These are phyloP conservation scores for Penicillium sp. DNA, from an alignment of 2,329 filamentous ascomycete species.

Conservation along the genomic window DNA sequence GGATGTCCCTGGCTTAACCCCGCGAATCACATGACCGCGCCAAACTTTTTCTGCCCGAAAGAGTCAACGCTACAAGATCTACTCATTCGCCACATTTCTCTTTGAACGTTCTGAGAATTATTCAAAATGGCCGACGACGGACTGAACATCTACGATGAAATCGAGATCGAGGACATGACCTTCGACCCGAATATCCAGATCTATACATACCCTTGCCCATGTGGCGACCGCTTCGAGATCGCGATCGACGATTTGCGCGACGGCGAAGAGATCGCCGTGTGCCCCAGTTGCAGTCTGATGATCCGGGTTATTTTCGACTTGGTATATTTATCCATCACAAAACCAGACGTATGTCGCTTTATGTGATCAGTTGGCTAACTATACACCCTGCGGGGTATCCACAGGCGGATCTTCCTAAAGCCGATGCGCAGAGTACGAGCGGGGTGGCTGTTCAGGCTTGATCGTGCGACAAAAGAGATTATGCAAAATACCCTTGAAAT, in stretches of 20 bases:
- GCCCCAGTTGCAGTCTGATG: slow-evolving; percentile 95
- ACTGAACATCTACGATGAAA: slow-evolving; percentile 87
- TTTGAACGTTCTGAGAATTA: background rate
- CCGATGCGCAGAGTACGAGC: slow-evolving; percentile 28
- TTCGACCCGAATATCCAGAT: slow-evolving; percentile 79
- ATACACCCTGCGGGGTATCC: slow-evolving; percentile 7
- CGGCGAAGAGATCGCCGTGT: slow-evolving; percentile 92
- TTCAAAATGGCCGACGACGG: slow-evolving; percentile 61
- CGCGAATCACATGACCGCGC: slow-evolving; percentile 31
- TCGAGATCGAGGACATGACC: slow-evolving; percentile 98
- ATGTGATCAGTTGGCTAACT: slow-evolving; percentile 2
- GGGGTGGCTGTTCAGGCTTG: slow-evolving; percentile 3
- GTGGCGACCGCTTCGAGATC: slow-evolving; percentile 95
- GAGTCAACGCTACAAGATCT: slow-evolving; percentile 1
- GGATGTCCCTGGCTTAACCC: slow-evolving; percentile 11
- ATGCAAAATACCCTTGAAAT: background rate
- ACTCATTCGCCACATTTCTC: slow-evolving; percentile 4
- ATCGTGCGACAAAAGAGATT: background rate
- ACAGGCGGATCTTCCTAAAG: slow-evolving; percentile 55
- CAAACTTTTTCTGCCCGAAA: slow-evolving; percentile 25
- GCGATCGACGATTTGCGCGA: slow-evolving; percentile 79
- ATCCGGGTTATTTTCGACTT: slow-evolving; percentile 90
- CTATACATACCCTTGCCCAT: slow-evolving; percentile 95
- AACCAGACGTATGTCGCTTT: background rate
- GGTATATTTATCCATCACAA: slow-evolving; percentile 51